Evolutionary conservation across 176 grass and related monocot genomes (phyloP).

Genomic region (Hyparrhenia diplandra): DNA sequence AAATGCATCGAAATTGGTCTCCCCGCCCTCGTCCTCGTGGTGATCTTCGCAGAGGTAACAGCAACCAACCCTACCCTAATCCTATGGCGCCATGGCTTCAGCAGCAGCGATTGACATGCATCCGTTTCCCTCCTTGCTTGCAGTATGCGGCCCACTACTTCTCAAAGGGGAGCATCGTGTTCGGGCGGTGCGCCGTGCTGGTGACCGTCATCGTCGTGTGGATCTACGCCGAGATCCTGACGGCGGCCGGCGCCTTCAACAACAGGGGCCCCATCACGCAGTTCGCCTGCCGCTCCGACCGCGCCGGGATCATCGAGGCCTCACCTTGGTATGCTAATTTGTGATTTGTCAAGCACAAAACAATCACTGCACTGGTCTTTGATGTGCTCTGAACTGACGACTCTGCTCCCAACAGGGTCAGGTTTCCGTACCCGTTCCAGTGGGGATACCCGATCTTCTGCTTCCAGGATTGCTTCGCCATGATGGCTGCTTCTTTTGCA

Average conservation of each 20-base stretch:
- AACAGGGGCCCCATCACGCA: constrained; percentile 53
- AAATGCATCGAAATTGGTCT: constrained; percentile 94
- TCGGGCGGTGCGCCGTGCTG: constrained; percentile 71
- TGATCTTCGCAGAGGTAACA: constrained; percentile 69
- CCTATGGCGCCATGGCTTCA: not conserved
- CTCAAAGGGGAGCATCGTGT: constrained; percentile 42
- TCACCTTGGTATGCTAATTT: constrained; percentile 54
- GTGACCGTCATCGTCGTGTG: constrained; percentile 67
- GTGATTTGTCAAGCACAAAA: not conserved
- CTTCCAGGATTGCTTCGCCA: constrained; percentile 71
- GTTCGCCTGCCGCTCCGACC: constrained; percentile 70
- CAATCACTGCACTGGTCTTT: not conserved
- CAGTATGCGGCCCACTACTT: constrained; percentile 65
- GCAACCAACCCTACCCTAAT: not conserved
- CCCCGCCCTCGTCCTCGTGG: constrained; percentile 61
- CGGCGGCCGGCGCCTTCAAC: constrained; percentile 72
- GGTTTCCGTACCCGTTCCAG: constrained; percentile 96
- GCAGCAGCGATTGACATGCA: not conserved
- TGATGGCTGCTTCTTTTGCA: constrained; percentile 90
- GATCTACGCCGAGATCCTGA: constrained; percentile 87
- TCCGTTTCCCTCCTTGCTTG: not conserved
- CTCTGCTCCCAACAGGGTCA: constrained; percentile 56
- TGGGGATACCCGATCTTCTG: constrained; percentile 85
- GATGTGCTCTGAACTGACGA: not conserved
- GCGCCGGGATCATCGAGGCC: constrained; percentile 70